Evolutionary conservation across 768 basidiomycete genomes (phyloP), one percentile per base, ranked within the genome.

Genomic region (Coprinopsis strossmayeri): DNA sequence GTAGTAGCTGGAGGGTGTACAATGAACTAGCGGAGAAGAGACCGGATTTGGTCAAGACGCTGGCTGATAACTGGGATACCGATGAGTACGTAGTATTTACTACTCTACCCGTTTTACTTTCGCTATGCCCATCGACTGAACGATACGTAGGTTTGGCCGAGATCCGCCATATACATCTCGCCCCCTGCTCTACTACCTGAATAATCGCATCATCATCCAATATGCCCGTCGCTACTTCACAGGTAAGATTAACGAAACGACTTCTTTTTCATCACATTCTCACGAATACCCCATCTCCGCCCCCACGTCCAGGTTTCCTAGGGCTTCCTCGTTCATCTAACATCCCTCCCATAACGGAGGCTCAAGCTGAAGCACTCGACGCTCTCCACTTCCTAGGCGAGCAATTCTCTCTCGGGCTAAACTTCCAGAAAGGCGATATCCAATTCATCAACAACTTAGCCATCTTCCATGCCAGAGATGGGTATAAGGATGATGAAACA

Each of bases 381-480:
- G 63, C 67, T 1, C 54, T 74, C 17, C 74, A 74, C 53, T 76
- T 70, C 59, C 52, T 69, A 11, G 74, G 68, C 1, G 70, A 73
- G 50, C 71, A 71, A 50, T 66, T 66, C 52, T 66, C 68, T 20
- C 55, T 76, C 2, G 69, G 60, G 1, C 62, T 76, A 39, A 73
- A 73, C 49, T 73, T 76, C 58, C 62, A 70, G 57, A 73, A 74
- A 44, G 50, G 50, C 15, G 50, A 51, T 30, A 72, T 76, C 23
- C 74, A 76, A 55, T 76, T 70, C 49, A 73, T 76, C 55, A 76
- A 73, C 55, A 73, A 68, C 51, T 57, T 76, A 53, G 64, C 70
- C 11, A 55, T 76, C 26, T 67, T 76, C 48, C 74, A 76, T 51
- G 71, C 72, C 2, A 55, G 74, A 53, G 74, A 74, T 54, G 69